Percentiles rank a stretch among this genome's conserved stretches.
Evolutionary conservation across 2,329 filamentous ascomycete species (phyloP).

Genomic region (Pestalotiopsis sp.): DNA sequence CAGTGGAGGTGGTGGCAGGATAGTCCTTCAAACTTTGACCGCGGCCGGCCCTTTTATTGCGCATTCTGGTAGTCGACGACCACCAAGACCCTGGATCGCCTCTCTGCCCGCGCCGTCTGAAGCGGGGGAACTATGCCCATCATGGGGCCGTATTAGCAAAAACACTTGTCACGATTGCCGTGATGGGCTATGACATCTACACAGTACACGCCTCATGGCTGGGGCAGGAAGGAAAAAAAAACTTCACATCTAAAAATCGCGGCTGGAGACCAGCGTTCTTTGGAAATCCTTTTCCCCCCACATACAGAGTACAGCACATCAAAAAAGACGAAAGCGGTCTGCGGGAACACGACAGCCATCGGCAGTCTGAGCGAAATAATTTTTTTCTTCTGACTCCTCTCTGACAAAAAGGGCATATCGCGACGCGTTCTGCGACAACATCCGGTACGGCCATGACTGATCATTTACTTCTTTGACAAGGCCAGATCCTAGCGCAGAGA

Average conservation of each 20-base stretch:
- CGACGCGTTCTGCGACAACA: slow-evolving; percentile 6
- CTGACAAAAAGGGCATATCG: neutral
- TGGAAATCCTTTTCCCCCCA: neutral
- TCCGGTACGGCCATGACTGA: neutral
- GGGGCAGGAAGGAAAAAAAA: neutral
- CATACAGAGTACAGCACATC: neutral
- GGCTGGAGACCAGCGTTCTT: neutral
- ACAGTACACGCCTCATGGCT: neutral
- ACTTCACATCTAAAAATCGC: neutral
- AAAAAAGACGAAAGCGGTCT: neutral
- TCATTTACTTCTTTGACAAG: neutral
- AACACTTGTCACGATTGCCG: neutral
- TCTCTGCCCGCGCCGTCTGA: neutral
- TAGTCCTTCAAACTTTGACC: neutral
- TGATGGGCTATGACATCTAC: neutral
- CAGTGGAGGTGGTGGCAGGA: neutral
- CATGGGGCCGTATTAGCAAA: slow-evolving; percentile 8
- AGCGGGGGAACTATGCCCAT: slow-evolving; percentile 2
- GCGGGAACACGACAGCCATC: neutral
- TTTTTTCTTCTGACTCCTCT: neutral
- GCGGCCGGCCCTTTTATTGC: slow-evolving; percentile 8
- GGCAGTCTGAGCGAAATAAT: slow-evolving; percentile 6
- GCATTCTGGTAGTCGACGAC: slow-evolving; percentile 8
- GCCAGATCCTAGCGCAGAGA: neutral
- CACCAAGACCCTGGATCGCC: slow-evolving; percentile 1